A percentile compares a stretch with the other conserved stretches of the same genome.
Evolutionary conservation across 805 yeast genomes (phyloP).

Genomic region (Metschnikowia sp.): DNA sequence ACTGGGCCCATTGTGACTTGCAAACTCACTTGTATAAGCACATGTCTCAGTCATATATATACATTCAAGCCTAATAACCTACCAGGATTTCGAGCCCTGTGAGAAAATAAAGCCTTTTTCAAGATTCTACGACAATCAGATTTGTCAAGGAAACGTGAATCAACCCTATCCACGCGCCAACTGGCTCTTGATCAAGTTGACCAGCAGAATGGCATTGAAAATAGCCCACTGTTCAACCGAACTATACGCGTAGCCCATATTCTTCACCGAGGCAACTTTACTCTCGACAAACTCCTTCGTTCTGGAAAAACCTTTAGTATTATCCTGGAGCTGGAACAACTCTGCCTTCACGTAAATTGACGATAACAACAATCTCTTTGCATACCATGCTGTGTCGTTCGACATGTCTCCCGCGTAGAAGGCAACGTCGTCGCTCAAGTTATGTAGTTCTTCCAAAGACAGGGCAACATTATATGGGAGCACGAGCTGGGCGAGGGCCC

Average conservation of each 20-base stretch:
- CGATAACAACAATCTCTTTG: slow-evolving; percentile 72
- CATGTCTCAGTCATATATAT: no score
- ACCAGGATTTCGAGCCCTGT: no score
- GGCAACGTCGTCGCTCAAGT: slow-evolving; percentile 78
- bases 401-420: slow-evolving; percentile 76
- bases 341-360: slow-evolving; percentile 73
- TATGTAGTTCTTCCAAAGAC: slow-evolving; percentile 66
- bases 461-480: slow-evolving; percentile 57
- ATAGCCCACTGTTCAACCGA: slow-evolving; percentile 72
- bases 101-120: no score
- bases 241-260: slow-evolving; percentile 57
- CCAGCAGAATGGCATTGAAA: slow-evolving; percentile 61
- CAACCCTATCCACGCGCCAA: slow-evolving; percentile 50
- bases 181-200: slow-evolving; percentile 72
- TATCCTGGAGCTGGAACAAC: slow-evolving; percentile 75
- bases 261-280: slow-evolving; percentile 51
- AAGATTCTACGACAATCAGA: no score
- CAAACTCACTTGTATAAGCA: no score
- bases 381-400: slow-evolving; percentile 87
- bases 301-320: slow-evolving; percentile 47
- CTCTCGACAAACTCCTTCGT: slow-evolving; percentile 65
- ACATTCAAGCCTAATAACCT: no score
- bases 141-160: no score
- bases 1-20: no score
- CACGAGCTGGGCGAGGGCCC: slow-evolving; percentile 59